Evolutionary conservation across 1,284 basidiomycete species (phyloP), one percentile per base, ranked within the genome.

Genomic region (Inonotus hispidus): DNA sequence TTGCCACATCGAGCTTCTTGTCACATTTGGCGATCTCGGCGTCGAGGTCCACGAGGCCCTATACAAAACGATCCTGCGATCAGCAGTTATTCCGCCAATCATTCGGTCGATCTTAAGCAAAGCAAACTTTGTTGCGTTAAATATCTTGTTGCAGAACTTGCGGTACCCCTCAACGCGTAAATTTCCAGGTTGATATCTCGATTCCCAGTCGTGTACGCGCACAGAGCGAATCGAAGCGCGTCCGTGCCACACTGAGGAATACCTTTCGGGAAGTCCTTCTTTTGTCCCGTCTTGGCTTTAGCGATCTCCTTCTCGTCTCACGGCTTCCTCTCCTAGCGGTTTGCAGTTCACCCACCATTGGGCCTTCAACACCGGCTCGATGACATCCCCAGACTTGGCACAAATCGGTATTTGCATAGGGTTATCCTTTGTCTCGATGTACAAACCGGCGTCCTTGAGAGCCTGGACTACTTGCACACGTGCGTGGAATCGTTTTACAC

Each of bases 141-240:
- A 99, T 32, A 99, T 88, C 80, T 99, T 99, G 81, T 99, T 99
- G 80, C 97, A 99, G 81, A 98, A 97, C 76, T 99, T 99, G 73
- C 97, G 87, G 77, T 99, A 99, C 5, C 96, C 96, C 76, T 99
- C 96, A n/a, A 99, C 95, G 64, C 95, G 89, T 65, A 93, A 75
- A 99, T 95, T 74, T 99, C 95, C 65, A 99, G 78, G 74, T 97
- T 96, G 77, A 98, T 96, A 73, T 97, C 94, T 58, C 94, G 89
- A 35, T 91, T 92, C 75, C 88, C 88, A 45, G 88, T 90, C 6
- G 93, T 95, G 76, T 98, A 98, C 54, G 95, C 93, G 72, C 94
- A 97, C 47, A 99, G 79, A 1, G 96, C 92, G 76, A 99, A 98
- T 47, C 97, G 82, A 68, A 99, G 77, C 2, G 96, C 97, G 71